phyloP scores from a whole-genome alignment of 2,329 filamentous ascomycete species.

The Periconia sp. region DNA sequence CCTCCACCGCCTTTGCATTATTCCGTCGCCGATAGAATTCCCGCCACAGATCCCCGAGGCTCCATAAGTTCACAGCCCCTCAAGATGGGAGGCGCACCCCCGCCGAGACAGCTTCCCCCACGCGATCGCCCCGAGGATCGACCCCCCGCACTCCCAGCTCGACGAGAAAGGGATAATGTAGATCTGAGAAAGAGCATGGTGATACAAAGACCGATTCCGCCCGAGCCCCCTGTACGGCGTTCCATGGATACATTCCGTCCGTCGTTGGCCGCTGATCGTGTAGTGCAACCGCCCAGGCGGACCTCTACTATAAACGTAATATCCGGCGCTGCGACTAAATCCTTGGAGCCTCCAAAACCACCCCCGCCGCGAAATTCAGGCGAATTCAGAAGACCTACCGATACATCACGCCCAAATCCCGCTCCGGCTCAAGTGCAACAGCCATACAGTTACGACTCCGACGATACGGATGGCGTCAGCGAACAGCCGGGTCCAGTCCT shows the following conservation, averaged over 20 bases:
- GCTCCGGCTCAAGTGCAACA: constrained; percentile 13
- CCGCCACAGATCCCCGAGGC: constrained; percentile 23
- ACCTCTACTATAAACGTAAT: constrained; percentile 22
- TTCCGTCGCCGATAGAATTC: constrained; percentile 28
- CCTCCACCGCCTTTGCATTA: constrained; percentile 33
- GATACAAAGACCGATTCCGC: constrained; percentile 29
- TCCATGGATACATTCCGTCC: constrained; percentile 41
- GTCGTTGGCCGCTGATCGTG: constrained; percentile 26
- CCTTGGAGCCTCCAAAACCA: constrained; percentile 34
- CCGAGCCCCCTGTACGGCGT: constrained; percentile 37
- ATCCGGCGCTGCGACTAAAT: constrained; percentile 16
- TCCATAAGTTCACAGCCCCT: constrained; percentile 15
- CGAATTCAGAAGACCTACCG: constrained; percentile 35
- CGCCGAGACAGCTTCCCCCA: constrained; percentile 11
- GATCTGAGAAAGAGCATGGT: constrained; percentile 40
- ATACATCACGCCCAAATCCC: constrained; percentile 24
- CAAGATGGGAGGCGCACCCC: constrained; percentile 14
- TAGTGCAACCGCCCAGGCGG: constrained; percentile 38
- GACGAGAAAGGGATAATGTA: constrained; percentile 40
- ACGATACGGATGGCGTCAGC: constrained; percentile 48
- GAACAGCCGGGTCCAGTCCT: constrained; percentile 56
- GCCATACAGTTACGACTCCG: constrained; percentile 49
- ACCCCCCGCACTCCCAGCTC: constrained; percentile 50
- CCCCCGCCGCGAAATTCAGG: constrained; percentile 39
- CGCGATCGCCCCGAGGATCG: constrained; percentile 46